Evolutionary conservation across 2,329 filamentous ascomycete species (phyloP), one percentile per base, ranked within the genome.

Genomic region (Colletotrichum simmondsii): DNA sequence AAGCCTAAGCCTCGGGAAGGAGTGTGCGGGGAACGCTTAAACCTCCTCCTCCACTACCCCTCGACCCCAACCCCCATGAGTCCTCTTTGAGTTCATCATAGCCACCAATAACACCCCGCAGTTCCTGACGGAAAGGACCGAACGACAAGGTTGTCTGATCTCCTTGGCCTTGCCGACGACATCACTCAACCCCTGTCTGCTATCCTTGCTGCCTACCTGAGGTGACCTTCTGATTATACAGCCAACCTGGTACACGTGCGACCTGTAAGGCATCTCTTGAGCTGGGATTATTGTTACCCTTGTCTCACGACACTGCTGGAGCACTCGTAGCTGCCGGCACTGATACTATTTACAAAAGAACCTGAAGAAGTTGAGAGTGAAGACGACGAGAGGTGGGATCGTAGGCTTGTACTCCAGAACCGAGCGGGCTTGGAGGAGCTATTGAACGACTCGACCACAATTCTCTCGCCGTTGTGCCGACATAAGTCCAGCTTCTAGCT

Each of bases 151-250:
- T 65, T 65, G 60, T 70, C 32, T 72, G 56, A 70, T 65, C 71
- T 65, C 49, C 66, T 70, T 73, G 71, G 60, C 49, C 66, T 70
- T 73, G 71, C 61, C 61, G 71, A 65, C 66, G 66, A 65, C 67
- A 71, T 58, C 19, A 32, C 24, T 42, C 61, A 16, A 65, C 37
- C 71, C 71, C 66, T 73, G 71, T 73, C 56, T 5, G 16, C 26
- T 53, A 37, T 60, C 63, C 49, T 58, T 26, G 19, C 46, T 26
- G 24, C 67, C 61, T 65, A 26, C 19, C 52, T 19, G 12, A 59
- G 16, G 35, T 53, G 26, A n/a, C 22, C 30, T 22, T 24, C 52
- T 35, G 28, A 24, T 28, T 46, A 35, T 42, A 54, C 65, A 53
- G 35, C n/a, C 57, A 53, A 30, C 19, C 53, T 59, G 22, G 22